phyloP scores from a whole-genome alignment of 1,284 basidiomycete genomes.

The Clitocybe nebularis region DNA sequence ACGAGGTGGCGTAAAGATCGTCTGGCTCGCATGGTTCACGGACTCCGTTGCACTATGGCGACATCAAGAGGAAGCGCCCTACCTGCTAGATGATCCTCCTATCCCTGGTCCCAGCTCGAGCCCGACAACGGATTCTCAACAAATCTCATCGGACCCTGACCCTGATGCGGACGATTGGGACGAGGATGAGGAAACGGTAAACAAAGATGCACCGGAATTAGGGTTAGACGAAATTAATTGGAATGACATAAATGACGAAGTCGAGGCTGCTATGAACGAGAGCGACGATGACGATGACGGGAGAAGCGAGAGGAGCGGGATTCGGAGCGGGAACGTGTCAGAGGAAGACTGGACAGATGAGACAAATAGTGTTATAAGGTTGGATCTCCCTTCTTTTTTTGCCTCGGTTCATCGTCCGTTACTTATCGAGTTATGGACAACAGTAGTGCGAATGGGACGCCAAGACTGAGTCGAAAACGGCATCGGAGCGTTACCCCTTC shows the following conservation, averaged over 20 bases:
- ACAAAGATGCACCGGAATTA: constrained; percentile 32
- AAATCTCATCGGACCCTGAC: constrained; percentile 64
- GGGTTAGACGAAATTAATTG: constrained; percentile 62
- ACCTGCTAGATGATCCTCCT: constrained; percentile 57
- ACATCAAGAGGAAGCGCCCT: constrained; percentile 67
- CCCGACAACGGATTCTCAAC: constrained; percentile 47
- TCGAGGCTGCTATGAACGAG: constrained; percentile 83
- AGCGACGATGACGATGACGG: constrained; percentile 56
- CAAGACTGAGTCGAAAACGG: constrained; percentile 58
- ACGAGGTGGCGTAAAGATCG: constrained; percentile 71
- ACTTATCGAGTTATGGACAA: constrained; percentile 4
- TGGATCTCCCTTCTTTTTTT: constrained; percentile 4
- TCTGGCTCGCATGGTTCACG: constrained; percentile 87
- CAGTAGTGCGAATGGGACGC: constrained; percentile 43
- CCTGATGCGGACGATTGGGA: constrained; percentile 63
- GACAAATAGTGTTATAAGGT: constrained; percentile 44
- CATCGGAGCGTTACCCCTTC: constrained; percentile 68
- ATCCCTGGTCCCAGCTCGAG: constrained; percentile 34
- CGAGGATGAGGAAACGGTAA: constrained; percentile 35
- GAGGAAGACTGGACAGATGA: constrained; percentile 51
- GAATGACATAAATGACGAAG: constrained; percentile 80
- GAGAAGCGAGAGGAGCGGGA: constrained; percentile 27
- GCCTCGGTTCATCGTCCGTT: no score
- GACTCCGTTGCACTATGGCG: constrained; percentile 83
- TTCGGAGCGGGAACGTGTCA: constrained; percentile 37